These are phyloP conservation scores for Linum tenue DNA, from an alignment of 345 rosid genomes.

Conservation along the genomic window DNA sequence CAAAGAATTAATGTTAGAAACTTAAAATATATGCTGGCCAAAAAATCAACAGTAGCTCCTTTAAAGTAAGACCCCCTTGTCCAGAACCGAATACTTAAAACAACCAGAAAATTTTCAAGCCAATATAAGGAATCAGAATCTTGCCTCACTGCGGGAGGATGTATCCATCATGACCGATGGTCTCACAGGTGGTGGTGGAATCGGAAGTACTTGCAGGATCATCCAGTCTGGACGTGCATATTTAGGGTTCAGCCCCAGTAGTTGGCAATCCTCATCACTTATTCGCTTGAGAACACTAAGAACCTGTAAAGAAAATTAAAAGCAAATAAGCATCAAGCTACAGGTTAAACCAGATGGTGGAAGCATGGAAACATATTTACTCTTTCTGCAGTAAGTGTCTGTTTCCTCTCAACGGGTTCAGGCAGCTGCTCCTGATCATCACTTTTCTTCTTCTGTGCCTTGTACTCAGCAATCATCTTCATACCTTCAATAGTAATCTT, in stretches of 20 bases:
- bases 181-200: slow-evolving; percentile 98
- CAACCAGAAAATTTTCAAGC: not conserved
- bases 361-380: slow-evolving; percentile 24
- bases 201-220: slow-evolving; percentile 94
- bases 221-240: slow-evolving; percentile 99
- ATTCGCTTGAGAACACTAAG: slow-evolving; percentile 89
- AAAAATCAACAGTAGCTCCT: not conserved
- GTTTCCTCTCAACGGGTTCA: slow-evolving; percentile 91
- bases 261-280: slow-evolving; percentile 83
- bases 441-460: slow-evolving; percentile 59
- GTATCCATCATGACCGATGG: slow-evolving; percentile 98
- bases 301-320: slow-evolving; percentile 33
- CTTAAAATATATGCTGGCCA: not conserved
- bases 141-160: slow-evolving; percentile 84
- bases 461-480: slow-evolving; percentile 93
- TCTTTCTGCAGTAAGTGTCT: slow-evolving; percentile 89
- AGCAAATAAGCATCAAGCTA: slow-evolving; percentile 8
- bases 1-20: slow-evolving; percentile 12
- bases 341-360: not conserved
- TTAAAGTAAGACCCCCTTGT: not conserved
- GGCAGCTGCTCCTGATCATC: slow-evolving; percentile 93
- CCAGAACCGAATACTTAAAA: not conserved
- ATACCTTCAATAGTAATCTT: slow-evolving; percentile 87
- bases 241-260: slow-evolving; percentile 83
- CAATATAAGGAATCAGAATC: slow-evolving; percentile 7